Percentiles rank a stretch among this genome's conserved stretches.
Conservation (phyloP, 202 grass and related monocot species). For the Panicum virgatum region DNA sequence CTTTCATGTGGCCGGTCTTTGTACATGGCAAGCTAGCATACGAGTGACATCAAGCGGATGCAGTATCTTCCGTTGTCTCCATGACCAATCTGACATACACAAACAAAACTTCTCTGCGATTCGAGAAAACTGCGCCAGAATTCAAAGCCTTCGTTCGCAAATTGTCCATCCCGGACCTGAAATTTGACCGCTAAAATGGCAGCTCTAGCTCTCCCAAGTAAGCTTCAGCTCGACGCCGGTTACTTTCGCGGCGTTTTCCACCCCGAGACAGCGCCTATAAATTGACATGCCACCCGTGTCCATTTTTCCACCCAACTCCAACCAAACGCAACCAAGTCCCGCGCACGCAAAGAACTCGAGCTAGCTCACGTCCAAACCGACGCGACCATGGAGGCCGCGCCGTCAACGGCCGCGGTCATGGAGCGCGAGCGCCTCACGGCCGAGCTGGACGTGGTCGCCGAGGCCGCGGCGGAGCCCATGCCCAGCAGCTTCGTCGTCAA, state of each 20-base stretch:
- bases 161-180: not conserved
- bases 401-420: conserved; percentile 46
- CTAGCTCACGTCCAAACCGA: not conserved
- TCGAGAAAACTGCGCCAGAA: not conserved
- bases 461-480: not conserved
- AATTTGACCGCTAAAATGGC: no score
- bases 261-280: conserved; percentile 18
- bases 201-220: no score
- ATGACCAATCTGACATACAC: not conserved
- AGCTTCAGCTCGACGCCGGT: not conserved
- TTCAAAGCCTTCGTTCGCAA: not conserved
- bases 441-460: conserved; percentile 59
- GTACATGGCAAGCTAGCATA: not conserved
- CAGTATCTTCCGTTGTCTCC: not conserved
- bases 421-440: conserved; percentile 72
- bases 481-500: conserved; percentile 71
- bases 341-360: conserved; percentile 35
- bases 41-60: not conserved
- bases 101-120: no score
- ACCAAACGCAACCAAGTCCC: not conserved
- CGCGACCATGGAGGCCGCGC: conserved; percentile 4
- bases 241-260: conserved; percentile 21
- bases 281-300: not conserved
- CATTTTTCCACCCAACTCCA: conserved; percentile 17
- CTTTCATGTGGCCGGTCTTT: not conserved